Conservation (phyloP, 768 basidiomycete genomes). For the Dentipellis fragilis region DNA sequence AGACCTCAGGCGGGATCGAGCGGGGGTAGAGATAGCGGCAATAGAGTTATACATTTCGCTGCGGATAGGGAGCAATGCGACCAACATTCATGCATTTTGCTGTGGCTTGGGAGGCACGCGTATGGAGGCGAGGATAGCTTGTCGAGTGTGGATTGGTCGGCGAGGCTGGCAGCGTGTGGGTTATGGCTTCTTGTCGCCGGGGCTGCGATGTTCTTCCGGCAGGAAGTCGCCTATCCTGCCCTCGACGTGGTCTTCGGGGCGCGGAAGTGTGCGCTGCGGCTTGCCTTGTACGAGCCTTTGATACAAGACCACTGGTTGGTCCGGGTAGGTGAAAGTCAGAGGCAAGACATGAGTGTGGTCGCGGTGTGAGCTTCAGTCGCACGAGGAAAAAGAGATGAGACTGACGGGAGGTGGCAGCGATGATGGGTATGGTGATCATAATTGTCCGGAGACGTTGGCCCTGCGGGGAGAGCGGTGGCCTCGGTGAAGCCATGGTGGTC, state of each 20-base stretch:
- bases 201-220: conserved; percentile 8
- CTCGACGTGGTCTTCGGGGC: conserved; percentile 13
- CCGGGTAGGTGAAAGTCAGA: background rate
- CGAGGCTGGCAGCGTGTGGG: background rate
- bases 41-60: too few species aligned
- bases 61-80: too few species aligned
- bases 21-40: too few species aligned
- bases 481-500: conserved; percentile 14
- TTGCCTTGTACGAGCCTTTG: conserved; percentile 50
- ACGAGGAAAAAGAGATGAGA: conserved; percentile 8
- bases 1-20: too few species aligned
- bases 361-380: conserved; percentile 3
- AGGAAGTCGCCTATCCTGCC: conserved; percentile 4
- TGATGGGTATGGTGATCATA: conserved; percentile 54
- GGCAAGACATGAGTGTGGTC: background rate
- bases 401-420: conserved; percentile 55
- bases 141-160: too few species aligned
- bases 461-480: conserved; percentile 28
- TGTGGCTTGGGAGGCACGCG: too few species aligned
- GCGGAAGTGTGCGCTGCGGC: conserved; percentile 31
- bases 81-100: too few species aligned
- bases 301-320: conserved; percentile 47
- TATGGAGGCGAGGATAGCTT: background rate
- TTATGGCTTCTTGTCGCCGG: background rate
- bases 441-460: conserved; percentile 39